These are phyloP conservation scores for Penicillium rolfsii DNA, from an alignment of 2,329 filamentous ascomycete species.

Conservation along the genomic window DNA sequence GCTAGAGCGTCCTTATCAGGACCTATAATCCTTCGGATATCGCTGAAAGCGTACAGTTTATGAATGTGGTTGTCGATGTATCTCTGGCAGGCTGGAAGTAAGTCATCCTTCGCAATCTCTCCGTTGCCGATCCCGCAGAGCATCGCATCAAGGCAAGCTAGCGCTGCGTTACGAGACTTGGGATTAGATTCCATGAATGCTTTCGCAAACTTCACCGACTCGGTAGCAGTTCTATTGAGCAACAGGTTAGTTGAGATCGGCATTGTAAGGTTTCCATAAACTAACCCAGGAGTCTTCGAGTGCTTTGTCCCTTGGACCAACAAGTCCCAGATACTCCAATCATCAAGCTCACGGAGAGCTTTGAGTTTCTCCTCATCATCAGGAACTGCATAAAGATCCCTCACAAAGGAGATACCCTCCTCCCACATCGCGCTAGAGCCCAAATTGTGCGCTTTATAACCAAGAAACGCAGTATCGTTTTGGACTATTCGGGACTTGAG, in stretches of 20 bases:
- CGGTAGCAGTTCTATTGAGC: constrained; percentile 34
- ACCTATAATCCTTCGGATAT: constrained; percentile 43
- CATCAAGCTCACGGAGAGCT: constrained; percentile 44
- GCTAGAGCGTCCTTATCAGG: constrained; percentile 31
- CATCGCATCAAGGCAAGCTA: constrained; percentile 42
- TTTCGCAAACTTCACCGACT: constrained; percentile 40
- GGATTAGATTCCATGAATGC: constrained; percentile 39
- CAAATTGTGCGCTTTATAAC: constrained; percentile 43
- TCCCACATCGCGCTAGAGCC: constrained; percentile 45
- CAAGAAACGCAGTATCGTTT: constrained; percentile 49
- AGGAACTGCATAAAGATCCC: constrained; percentile 41
- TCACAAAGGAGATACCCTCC: constrained; percentile 42
- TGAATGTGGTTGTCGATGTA: constrained; percentile 48
- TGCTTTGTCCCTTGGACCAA: constrained; percentile 42
- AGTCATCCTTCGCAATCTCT: constrained; percentile 32
- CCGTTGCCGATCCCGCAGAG: constrained; percentile 33
- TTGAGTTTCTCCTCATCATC: constrained; percentile 35
- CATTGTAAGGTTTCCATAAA: background rate
- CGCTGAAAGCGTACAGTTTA: constrained; percentile 52
- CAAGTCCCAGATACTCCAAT: constrained; percentile 53
- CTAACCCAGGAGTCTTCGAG: constrained; percentile 41
- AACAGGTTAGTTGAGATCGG: constrained; percentile 7
- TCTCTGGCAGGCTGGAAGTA: constrained; percentile 43
- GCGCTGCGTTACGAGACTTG: constrained; percentile 48
- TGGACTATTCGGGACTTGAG: constrained; percentile 48